Evolutionary conservation across 2,329 filamentous ascomycete genomes (phyloP).

Genomic region (Fusarium sp.): DNA sequence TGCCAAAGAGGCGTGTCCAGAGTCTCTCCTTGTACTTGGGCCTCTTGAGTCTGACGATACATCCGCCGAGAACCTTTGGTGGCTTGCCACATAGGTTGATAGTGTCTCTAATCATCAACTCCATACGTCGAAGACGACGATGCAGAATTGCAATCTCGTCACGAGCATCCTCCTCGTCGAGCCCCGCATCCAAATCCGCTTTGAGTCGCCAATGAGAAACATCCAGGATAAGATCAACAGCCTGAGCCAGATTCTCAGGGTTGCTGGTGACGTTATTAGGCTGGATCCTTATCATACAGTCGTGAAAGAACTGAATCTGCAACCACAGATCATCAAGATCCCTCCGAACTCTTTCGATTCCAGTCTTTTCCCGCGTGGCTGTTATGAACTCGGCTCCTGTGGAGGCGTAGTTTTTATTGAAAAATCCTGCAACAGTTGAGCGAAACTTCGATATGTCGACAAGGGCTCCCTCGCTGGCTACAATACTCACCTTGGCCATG

Average conservation of each 20-base stretch:
- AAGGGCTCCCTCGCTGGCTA: background rate
- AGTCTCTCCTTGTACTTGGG: constrained; percentile 19
- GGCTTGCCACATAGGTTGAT: constrained; percentile 17
- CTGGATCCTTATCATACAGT: constrained; percentile 27
- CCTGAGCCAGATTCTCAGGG: background rate
- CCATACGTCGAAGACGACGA: constrained; percentile 16
- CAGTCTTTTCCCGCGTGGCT: background rate
- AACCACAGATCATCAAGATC: constrained; percentile 27
- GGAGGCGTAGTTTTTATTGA: background rate
- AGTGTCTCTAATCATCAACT: constrained; percentile 6
- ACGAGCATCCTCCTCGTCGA: background rate
- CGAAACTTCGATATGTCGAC: background rate
- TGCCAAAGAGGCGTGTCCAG: constrained; percentile 25
- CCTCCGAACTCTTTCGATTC: background rate
- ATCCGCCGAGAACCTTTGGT: constrained; percentile 23
- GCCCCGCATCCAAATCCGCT: background rate
- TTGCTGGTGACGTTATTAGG: constrained; percentile 20
- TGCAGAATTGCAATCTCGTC: background rate
- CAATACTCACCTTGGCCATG: background rate
- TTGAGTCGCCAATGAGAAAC: background rate
- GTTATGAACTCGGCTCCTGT: constrained; percentile 2
- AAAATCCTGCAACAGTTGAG: constrained; percentile 14
- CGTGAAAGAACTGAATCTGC: constrained; percentile 25
- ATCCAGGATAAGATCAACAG: constrained; percentile 29
- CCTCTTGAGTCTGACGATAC: constrained; percentile 16